Conservation (phyloP, 164 flowering plant species). For the Aristolochia californica region DNA sequence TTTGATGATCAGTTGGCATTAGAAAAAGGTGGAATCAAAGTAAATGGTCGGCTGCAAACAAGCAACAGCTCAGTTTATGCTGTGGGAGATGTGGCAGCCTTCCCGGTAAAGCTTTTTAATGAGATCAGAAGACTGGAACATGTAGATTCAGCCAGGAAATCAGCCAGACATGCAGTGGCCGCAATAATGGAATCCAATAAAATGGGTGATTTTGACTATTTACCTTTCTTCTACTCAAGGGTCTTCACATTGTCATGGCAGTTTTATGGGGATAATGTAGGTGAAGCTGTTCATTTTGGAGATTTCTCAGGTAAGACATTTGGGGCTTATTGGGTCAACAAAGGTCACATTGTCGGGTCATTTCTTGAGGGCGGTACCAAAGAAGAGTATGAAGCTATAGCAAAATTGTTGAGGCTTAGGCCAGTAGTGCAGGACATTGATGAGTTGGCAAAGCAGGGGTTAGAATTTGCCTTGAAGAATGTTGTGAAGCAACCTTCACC, state of each 20-base stretch:
- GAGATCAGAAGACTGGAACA: conserved; percentile 90
- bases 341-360: conserved; percentile 75
- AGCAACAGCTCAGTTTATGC: conserved; percentile 87
- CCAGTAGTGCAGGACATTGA: conserved; percentile 45
- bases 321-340: conserved; percentile 84
- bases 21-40: conserved; percentile 95
- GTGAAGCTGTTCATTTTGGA: conserved; percentile 75
- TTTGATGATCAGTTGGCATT: conserved; percentile 83
- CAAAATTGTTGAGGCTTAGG: conserved; percentile 48
- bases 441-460: conserved; percentile 60
- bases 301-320: conserved; percentile 61
- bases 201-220: conserved; percentile 58
- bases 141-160: conserved; percentile 75
- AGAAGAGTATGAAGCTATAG: conserved; percentile 85
- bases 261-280: conserved; percentile 85
- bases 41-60: conserved; percentile 68
- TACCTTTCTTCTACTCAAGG: conserved; percentile 95
- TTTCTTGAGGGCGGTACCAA: conserved; percentile 93
- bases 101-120: conserved; percentile 74
- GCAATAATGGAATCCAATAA: conserved; percentile 67
- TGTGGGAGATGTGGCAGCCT: conserved; percentile 93
- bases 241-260: conserved; percentile 92
- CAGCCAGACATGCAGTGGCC: conserved; percentile 80
- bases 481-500: conserved; percentile 24
- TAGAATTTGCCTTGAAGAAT: conserved; percentile 45